Base-by-base conservation (phyloP, 73 alveolate species). In the Paramecium pentaurelia region DNA sequence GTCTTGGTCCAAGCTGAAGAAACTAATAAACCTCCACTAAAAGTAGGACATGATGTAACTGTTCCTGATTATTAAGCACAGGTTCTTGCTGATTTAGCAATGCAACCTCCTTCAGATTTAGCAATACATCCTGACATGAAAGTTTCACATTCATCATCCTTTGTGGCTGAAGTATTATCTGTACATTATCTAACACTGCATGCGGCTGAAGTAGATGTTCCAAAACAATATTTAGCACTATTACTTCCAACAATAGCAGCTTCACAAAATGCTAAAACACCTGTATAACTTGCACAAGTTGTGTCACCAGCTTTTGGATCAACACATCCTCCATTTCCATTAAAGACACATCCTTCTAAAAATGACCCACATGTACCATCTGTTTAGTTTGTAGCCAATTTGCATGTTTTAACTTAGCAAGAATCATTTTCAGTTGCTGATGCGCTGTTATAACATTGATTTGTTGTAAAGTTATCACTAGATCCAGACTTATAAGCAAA, bases 261-360 rank as follows among this genome's bases (percentile, higher is more conserved):
- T 7, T 28, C 47, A 27, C 84, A 64, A 64, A 32, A 64, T 28
- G 84, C 51, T 64, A 32, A 8, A 27, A 64, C 47, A 8, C 84
- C 87, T 12, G 87, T 37, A 40, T 73, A 73, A 11, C 60, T 36
- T 30, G 40, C n/a, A 40, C 87, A 73, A 36, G 42, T 12, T 14
- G 60, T 40, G 16, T 40, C 49, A 7, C 16, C 38, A 11, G 49
- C 30, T 32, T 28, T 32, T 11, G 84, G 47, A 64, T 64, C 47
- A 37, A 38, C 87, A 16, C 42, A 32, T 32, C 87, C 40, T 73
- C 87, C 87, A 37, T 12, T 36, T 37, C 87, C 87, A 73, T 73
- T 38, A 73, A 12, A 16, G 5, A 73, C 34, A 40, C 87, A 73
- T 34, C 87, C 87, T 1, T 36, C 60, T 40, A 73, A 36, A 20